phyloP scores from a whole-genome alignment of 768 basidiomycete genomes.

The Boletus edulis region DNA sequence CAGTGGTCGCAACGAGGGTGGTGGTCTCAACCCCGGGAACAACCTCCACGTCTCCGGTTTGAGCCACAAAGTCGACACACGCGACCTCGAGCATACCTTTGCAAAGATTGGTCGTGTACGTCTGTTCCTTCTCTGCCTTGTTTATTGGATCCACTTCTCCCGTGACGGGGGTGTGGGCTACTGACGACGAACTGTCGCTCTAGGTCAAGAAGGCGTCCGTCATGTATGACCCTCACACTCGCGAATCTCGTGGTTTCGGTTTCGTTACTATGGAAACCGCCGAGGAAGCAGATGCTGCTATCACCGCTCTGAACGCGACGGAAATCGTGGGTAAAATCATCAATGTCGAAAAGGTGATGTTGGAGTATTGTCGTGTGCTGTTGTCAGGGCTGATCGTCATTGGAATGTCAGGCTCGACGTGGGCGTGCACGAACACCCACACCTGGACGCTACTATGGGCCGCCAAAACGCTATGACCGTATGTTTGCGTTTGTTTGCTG shows the following conservation, averaged over 20 bases:
- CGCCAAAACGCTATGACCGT: slow-evolving; percentile 79
- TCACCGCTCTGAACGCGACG: slow-evolving; percentile 78
- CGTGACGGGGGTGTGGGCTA: background rate
- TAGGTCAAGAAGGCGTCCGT: slow-evolving; percentile 65
- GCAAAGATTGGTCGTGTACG: slow-evolving; percentile 82
- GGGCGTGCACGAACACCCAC: slow-evolving; percentile 91
- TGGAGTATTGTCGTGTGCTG: background rate
- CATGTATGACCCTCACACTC: slow-evolving; percentile 70
- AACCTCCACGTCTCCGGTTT: slow-evolving; percentile 64
- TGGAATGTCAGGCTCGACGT: slow-evolving; percentile 65
- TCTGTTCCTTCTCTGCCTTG: slow-evolving; percentile 4
- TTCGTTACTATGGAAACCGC: slow-evolving; percentile 84
- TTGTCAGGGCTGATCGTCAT: slow-evolving; percentile 1
- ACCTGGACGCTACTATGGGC: slow-evolving; percentile 92
- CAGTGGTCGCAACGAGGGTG: slow-evolving; percentile 29
- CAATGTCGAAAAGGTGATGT: slow-evolving; percentile 80
- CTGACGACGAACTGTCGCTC: slow-evolving; percentile 3
- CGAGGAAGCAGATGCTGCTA: slow-evolving; percentile 91
- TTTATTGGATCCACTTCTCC: background rate
- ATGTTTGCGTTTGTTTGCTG: slow-evolving; percentile 21
- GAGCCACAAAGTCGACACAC: slow-evolving; percentile 65
- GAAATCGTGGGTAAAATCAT: slow-evolving; percentile 86
- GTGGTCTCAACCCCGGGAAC: slow-evolving; percentile 57
- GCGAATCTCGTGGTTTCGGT: slow-evolving; percentile 76
- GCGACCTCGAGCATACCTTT: slow-evolving; percentile 87